Evolutionary conservation across 805 yeast genomes (phyloP).

Genomic region (Debaryomyces tyrocola): DNA sequence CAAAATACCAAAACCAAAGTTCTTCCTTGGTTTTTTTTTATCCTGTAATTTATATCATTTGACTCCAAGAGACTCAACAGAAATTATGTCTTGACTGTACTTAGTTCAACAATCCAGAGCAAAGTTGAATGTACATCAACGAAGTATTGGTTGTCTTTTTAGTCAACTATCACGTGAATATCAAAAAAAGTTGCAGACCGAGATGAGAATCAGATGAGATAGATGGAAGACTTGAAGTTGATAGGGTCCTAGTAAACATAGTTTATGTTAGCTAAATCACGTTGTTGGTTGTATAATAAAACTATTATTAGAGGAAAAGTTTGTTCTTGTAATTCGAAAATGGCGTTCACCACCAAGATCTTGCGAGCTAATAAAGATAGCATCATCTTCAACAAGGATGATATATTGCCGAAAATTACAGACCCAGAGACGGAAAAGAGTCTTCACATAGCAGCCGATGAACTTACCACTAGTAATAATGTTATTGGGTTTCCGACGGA

Average conservation of each 20-base stretch:
- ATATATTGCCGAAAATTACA: slow-evolving; percentile 43
- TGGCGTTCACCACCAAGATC: slow-evolving; percentile 31
- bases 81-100: no score
- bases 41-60: no score
- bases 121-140: no score
- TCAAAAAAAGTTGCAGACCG: slow-evolving; percentile 2
- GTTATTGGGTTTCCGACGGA: slow-evolving; percentile 96
- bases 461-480: slow-evolving; percentile 48
- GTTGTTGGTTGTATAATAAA: neutral
- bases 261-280: neutral
- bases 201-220: neutral
- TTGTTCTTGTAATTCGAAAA: slow-evolving; percentile 1
- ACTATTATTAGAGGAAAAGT: neutral
- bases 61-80: no score
- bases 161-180: slow-evolving; percentile 2
- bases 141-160: no score
- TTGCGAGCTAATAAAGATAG: slow-evolving; percentile 55
- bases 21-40: no score
- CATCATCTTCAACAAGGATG: slow-evolving; percentile 48
- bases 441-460: slow-evolving; percentile 57
- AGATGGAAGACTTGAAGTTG: neutral
- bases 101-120: no score
- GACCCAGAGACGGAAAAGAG: slow-evolving; percentile 54
- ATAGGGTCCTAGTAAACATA: neutral
- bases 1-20: no score